Evolutionary conservation across 768 basidiomycete species (phyloP).

Genomic region (Amanita phalloides): DNA sequence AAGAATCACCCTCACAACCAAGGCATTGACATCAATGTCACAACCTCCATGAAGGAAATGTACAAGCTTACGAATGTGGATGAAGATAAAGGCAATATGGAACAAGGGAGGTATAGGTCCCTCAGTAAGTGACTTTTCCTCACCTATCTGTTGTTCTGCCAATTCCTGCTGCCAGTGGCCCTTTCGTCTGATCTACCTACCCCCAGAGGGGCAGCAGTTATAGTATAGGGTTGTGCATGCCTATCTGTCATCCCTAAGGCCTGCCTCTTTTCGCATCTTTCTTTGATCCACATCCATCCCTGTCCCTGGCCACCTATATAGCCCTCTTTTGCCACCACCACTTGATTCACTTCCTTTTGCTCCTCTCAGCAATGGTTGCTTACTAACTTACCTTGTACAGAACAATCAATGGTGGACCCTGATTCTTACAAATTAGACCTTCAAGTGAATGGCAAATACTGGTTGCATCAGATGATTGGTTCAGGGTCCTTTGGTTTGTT

Average conservation of each 20-base stretch:
- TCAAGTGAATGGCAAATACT: slow-evolving; percentile 89
- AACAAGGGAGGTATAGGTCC: too few species aligned
- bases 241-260: background rate
- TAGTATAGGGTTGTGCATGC: too few species aligned
- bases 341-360: slow-evolving; percentile 6
- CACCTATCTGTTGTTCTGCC: too few species aligned
- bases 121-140: too few species aligned
- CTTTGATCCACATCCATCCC: slow-evolving; percentile 29
- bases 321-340: background rate
- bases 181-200: too few species aligned
- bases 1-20: too few species aligned
- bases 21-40: too few species aligned
- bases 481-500: slow-evolving; percentile 91
- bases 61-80: too few species aligned
- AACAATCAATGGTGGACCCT: slow-evolving; percentile 62
- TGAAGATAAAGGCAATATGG: too few species aligned
- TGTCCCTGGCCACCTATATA: slow-evolving; percentile 8
- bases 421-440: slow-evolving; percentile 74
- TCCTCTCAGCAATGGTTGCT: slow-evolving; percentile 7
- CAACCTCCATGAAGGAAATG: too few species aligned
- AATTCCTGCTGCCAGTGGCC: too few species aligned
- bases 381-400: slow-evolving; percentile 11
- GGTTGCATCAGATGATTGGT: slow-evolving; percentile 98
- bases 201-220: too few species aligned
- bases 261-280: background rate